These are phyloP conservation scores for Pleurotus giganteus DNA, from an alignment of 768 basidiomycete species.

Conservation along the genomic window DNA sequence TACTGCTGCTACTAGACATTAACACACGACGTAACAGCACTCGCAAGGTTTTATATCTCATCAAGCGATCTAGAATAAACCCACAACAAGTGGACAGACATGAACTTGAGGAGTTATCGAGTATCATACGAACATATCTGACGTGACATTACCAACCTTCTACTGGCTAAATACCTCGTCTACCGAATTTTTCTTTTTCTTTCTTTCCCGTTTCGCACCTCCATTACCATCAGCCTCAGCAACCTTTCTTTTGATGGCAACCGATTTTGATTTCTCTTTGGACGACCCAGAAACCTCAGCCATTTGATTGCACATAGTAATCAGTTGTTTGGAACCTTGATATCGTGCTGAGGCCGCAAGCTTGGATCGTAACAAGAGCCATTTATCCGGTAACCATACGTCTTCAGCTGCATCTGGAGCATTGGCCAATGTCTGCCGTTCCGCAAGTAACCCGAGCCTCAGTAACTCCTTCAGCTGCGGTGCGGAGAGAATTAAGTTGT, in stretches of 20 bases:
- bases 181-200: slow-evolving; percentile 31
- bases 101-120: not conserved
- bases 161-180: not conserved
- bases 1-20: not conserved
- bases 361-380: slow-evolving; percentile 47
- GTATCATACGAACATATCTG: not conserved
- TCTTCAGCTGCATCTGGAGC: slow-evolving; percentile 26
- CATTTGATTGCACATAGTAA: slow-evolving; percentile 66
- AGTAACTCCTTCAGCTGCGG: slow-evolving; percentile 77
- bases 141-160: not conserved
- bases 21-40: not conserved
- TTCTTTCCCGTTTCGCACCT: slow-evolving; percentile 5
- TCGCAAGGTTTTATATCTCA: slow-evolving; percentile 10
- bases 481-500: slow-evolving; percentile 46
- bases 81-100: not conserved
- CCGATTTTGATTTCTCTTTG: slow-evolving; percentile 24
- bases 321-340: slow-evolving; percentile 59
- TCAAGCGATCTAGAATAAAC: not conserved
- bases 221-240: slow-evolving; percentile 23
- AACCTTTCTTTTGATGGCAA: slow-evolving; percentile 32
- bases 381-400: slow-evolving; percentile 61
- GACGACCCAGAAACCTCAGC: slow-evolving; percentile 21
- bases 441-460: slow-evolving; percentile 61
- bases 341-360: slow-evolving; percentile 57
- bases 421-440: slow-evolving; percentile 58